Percentiles rank a stretch among this genome's conserved stretches.
phyloP scores from a whole-genome alignment of 768 basidiomycete genomes.

The Pulveroboletus sp. region DNA sequence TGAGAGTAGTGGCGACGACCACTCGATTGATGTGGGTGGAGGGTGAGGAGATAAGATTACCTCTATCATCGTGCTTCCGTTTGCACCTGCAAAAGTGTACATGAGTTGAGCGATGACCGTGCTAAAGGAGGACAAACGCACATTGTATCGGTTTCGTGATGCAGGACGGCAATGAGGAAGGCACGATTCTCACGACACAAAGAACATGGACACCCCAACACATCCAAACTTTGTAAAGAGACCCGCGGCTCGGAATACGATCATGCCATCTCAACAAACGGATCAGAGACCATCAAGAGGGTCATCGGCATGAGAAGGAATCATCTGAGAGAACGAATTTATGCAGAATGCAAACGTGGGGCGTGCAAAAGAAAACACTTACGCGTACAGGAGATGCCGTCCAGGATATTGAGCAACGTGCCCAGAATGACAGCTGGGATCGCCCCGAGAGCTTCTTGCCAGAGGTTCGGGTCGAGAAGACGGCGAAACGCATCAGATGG shows the following conservation, averaged over 20 bases:
- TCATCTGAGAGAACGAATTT: too few species aligned
- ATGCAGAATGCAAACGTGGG: constrained; percentile 1
- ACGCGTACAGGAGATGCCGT: constrained; percentile 84
- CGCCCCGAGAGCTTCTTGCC: constrained; percentile 32
- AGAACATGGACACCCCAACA: constrained; percentile 94
- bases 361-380: background rate
- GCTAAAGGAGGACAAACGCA: constrained; percentile 32
- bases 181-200: constrained; percentile 60
- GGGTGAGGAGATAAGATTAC: constrained; percentile 97
- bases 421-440: constrained; percentile 87
- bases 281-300: too few species aligned
- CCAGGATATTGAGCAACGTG: constrained; percentile 81
- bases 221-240: constrained; percentile 79
- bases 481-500: constrained; percentile 6
- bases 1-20: constrained; percentile 89
- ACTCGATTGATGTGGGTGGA: constrained; percentile 64
- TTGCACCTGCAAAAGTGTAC: constrained; percentile 86
- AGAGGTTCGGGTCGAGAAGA: constrained; percentile 17
- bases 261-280: constrained; percentile 77
- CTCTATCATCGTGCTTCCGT: constrained; percentile 98
- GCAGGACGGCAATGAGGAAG: background rate
- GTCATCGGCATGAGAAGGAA: constrained; percentile 5
- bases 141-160: too few species aligned
- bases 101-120: constrained; percentile 78
- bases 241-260: constrained; percentile 83